Conservation (phyloP, 495 filamentous ascomycete species). For the Penicillium turbatum region DNA sequence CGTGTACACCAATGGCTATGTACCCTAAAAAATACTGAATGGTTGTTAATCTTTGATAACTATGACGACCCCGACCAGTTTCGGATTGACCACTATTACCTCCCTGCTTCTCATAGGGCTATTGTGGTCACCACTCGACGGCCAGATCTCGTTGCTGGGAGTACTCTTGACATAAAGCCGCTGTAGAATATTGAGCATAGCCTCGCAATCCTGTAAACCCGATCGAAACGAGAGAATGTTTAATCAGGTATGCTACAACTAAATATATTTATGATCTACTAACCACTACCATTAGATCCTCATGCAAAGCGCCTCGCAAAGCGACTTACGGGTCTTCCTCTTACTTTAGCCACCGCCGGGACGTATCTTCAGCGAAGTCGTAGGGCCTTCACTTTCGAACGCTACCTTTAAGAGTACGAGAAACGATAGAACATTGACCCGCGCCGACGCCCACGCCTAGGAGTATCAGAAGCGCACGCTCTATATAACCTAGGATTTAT, state of each 20-base stretch:
- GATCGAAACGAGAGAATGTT: constrained; percentile 5
- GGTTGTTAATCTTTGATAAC: constrained; percentile 14
- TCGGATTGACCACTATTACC: constrained; percentile 5
- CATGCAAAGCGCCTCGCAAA: constrained; percentile 1
- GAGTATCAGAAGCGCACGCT: too few relatives aligned
- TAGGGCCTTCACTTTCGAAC: neutral
- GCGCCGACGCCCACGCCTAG: too few relatives aligned
- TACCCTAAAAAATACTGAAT: constrained; percentile 2
- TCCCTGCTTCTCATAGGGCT: constrained; percentile 2
- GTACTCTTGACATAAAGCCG: neutral
- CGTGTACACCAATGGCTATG: constrained; percentile 7
- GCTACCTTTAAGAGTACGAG: constrained; percentile 10
- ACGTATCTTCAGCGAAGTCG: constrained; percentile 7
- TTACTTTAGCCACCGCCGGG: constrained; percentile 10
- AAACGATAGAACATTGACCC: constrained; percentile 5
- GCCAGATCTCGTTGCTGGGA: neutral
- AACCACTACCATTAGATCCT: constrained; percentile 1
- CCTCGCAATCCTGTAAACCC: constrained; percentile 1
- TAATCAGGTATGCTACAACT: neutral
- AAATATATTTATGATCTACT: neutral
- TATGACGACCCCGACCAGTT: constrained; percentile 12
- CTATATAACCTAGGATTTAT: too few relatives aligned
- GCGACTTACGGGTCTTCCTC: constrained; percentile 7
- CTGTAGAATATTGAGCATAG: constrained; percentile 1
- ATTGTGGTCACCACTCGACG: constrained; percentile 6